phyloP scores from a whole-genome alignment of 176 grass and related monocot species.

The Aegilops tauschii region DNA sequence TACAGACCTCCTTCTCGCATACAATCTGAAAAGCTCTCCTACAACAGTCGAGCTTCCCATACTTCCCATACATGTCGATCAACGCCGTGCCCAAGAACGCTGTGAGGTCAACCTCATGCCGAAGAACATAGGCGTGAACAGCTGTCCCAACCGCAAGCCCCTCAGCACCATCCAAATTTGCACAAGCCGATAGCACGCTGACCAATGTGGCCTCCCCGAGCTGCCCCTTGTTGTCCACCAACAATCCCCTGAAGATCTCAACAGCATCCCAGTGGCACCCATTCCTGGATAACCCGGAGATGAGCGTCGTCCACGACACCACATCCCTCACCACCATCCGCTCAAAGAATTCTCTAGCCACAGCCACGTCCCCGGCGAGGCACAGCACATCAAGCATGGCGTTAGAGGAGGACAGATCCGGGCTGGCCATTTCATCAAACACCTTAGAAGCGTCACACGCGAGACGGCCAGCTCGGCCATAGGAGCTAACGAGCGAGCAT shows the following conservation, averaged over 20 bases:
- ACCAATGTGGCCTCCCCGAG: conserved; percentile 71
- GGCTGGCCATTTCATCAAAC: conserved; percentile 61
- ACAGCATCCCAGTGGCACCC: conserved; percentile 42
- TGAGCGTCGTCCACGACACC: conserved; percentile 69
- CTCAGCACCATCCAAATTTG: conserved; percentile 35
- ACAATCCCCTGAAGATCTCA: conserved; percentile 34
- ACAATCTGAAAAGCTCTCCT: conserved; percentile 30
- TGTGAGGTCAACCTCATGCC: conserved; percentile 33
- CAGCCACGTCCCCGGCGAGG: conserved; percentile 17
- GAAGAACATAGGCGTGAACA: conserved; percentile 48
- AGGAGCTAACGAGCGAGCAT: conserved; percentile 64
- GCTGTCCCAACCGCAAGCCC: conserved; percentile 35
- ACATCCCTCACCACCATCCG: conserved; percentile 37
- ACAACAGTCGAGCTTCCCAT: conserved; percentile 50
- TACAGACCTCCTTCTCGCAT: conserved; percentile 41
- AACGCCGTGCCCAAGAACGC: conserved; percentile 63
- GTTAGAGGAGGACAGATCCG: conserved; percentile 65
- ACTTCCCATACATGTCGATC: conserved; percentile 82
- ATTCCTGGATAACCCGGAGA: conserved; percentile 52
- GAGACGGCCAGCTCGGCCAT: conserved; percentile 18
- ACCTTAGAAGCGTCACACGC: conserved; percentile 37
- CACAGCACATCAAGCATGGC: conserved; percentile 64
- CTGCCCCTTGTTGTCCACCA: background rate
- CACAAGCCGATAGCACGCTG: conserved; percentile 62
- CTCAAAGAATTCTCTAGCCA: conserved; percentile 40